Base-by-base conservation (phyloP, 139 green algal genomes). In the Yamagishiella unicocca region DNA sequence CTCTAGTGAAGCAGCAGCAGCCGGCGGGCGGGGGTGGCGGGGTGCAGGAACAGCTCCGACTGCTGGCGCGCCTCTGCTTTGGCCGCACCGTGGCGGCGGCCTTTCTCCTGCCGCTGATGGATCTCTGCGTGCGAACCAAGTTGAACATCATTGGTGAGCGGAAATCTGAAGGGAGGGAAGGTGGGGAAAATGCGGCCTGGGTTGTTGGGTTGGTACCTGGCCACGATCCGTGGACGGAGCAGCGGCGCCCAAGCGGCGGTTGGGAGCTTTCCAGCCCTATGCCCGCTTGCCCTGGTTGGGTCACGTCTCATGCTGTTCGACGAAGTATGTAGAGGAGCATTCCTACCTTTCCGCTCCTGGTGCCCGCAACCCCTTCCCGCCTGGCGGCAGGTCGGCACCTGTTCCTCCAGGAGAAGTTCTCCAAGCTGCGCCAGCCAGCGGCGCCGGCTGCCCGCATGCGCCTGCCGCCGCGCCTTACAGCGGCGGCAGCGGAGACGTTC, bases 321-420 rank as follows among this genome's bases (percentile, higher is more conserved):
- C n/a, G n/a, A n/a, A n/a, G n/a, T n/a, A n/a, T n/a, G n/a, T n/a
- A n/a, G n/a, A n/a, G n/a, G n/a, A n/a, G n/a, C 50, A 25, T 58
- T 58, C 50, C 50, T 12, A 58, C 50, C 50, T 58, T 12, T 17
- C 19, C 64, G 64, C 29, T 72, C 42, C 10, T 72, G n/a, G 6
- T 38, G 21, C 33, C 21, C 29, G 1, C 72, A 43, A 31, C 6
- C 72, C 72, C 8, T n/a, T 2, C n/a, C 72, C 43, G 4, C 43
- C 72, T 42, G 2, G 7, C 54, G 19, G 14, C 84, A 89, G 87
- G 87, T 25, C 79, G 80, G 35, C 87, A 90, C 42, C 58, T 90
- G 79, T 90, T 90, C 80, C 80, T 90, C 29, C 87, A 90, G 55
- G 87, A 90, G 80, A 90, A 90, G 80, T 77, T 90, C 42, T 72